Conservation (phyloP, 2,329 filamentous ascomycete genomes). For the Penicillium sp. region DNA sequence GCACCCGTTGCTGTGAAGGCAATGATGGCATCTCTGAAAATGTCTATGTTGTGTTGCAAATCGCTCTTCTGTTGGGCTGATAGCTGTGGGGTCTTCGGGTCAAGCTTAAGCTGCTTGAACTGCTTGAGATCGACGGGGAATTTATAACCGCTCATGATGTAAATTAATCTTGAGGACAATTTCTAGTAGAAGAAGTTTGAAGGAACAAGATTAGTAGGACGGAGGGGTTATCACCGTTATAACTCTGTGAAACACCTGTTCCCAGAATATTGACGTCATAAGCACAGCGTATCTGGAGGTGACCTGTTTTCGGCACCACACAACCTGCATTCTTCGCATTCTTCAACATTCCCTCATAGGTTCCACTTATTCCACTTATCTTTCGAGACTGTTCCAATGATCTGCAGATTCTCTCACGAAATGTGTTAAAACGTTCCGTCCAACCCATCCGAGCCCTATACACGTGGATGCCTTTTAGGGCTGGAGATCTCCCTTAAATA, state of each 20-base stretch:
- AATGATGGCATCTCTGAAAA: constrained; percentile 43
- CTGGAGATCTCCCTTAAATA: neutral
- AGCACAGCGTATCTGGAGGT: neutral
- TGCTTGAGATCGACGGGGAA: constrained; percentile 37
- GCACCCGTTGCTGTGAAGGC: constrained; percentile 43
- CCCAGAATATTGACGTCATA: constrained; percentile 8
- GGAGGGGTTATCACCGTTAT: neutral
- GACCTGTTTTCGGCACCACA: constrained; percentile 6
- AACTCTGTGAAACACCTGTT: neutral
- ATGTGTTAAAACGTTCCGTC: neutral
- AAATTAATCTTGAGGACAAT: neutral
- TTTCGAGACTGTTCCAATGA: neutral
- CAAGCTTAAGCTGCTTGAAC: constrained; percentile 39
- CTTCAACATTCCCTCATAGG: neutral
- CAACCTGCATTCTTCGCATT: neutral
- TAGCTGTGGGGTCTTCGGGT: constrained; percentile 37
- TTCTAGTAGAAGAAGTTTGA: neutral
- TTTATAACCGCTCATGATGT: constrained; percentile 18
- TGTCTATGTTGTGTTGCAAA: constrained; percentile 39
- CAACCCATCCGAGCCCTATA: neutral
- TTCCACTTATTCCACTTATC: neutral
- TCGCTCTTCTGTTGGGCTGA: constrained; percentile 38
- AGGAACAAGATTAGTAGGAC: neutral
- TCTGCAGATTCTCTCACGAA: neutral
- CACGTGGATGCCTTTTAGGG: neutral